Base-by-base conservation (phyloP, 1,284 basidiomycete species). In the Rhodotorula sp. region DNA sequence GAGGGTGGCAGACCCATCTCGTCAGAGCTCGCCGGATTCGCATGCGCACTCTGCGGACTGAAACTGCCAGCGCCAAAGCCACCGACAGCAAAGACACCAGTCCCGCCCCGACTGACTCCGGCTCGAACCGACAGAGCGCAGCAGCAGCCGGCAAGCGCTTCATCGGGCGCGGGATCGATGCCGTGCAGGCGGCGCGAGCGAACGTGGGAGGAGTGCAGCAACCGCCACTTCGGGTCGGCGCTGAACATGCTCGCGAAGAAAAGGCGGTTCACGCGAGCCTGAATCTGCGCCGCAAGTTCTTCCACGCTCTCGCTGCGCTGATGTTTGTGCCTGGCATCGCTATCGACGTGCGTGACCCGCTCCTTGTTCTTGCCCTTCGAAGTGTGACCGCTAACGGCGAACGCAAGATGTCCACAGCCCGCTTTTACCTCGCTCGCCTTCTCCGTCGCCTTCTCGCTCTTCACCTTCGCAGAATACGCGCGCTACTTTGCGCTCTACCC, bases 401-500 rank as follows among this genome's bases (percentile, higher is more conserved):
- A 29, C 10, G 4, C 24, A 12, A 42, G 37, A 42, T 24, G 10
- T 14, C 18, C 53, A 15, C 70, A 96, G 93, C 95, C 95, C 20
- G 95, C 95, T 0, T 98, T 99, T 81, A 90, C 91, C 51, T 95
- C 98, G 80, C 83, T 99, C 46, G 89, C 93, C 6, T 96, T 98
- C 82, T 95, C 91, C 74, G 88, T 89, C 37, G 94, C 93, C 7
- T 97, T 97, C 80, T 89, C 94, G 8, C 81, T 92, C 72, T 97
- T 97, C 83, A 92, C 88, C n/a, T 96, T 97, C 80, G 88, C 90
- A 66, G 94, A 97, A 82, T 97, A 96, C 82, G 86, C 95, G 73
- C 90, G 96, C 62, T 99, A 98, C 82, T 99, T 98, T 82, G 96
- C 96, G 46, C 86, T 99, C 45, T 98, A 95, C 82, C 96, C 96